Conservation (phyloP, 805 yeast species). For the Candida nitratophila region DNA sequence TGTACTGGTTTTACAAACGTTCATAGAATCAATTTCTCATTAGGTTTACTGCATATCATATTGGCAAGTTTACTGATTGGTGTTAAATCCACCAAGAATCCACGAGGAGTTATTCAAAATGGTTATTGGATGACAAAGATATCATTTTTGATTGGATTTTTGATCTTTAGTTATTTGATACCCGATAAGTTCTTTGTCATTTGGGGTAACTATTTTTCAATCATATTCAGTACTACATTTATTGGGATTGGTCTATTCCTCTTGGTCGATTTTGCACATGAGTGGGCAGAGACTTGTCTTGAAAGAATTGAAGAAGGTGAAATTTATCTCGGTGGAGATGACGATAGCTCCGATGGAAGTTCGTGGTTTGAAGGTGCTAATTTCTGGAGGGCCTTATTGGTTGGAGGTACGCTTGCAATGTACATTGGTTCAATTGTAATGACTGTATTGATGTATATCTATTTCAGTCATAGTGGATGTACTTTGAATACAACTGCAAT, state of each 20-base stretch:
- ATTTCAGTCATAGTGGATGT: constrained; percentile 79
- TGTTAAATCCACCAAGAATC: constrained; percentile 69
- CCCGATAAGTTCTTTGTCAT: constrained; percentile 83
- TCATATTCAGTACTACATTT: constrained; percentile 76
- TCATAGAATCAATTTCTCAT: constrained; percentile 83
- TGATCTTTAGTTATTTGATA: constrained; percentile 61
- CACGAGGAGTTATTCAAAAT: constrained; percentile 79
- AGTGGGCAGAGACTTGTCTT: constrained; percentile 96
- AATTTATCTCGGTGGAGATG: constrained; percentile 40
- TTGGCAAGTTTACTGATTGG: constrained; percentile 64
- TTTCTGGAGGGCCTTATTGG: constrained; percentile 73
- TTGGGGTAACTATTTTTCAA: constrained; percentile 89
- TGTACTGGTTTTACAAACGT: constrained; percentile 90
- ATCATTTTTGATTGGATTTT: constrained; percentile 46
- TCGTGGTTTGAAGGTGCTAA: constrained; percentile 29
- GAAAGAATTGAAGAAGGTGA: constrained; percentile 83
- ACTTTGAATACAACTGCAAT: constrained; percentile 86
- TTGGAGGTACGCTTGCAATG: constrained; percentile 86
- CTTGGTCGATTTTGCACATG: constrained; percentile 94
- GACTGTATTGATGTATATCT: constrained; percentile 72
- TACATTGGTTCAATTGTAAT: constrained; percentile 65
- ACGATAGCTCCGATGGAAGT: constrained; percentile 37
- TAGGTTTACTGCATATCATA: constrained; percentile 70
- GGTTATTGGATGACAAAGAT: constrained; percentile 86
- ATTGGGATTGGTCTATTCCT: constrained; percentile 84